A percentile compares a stretch with the other conserved stretches of the same genome.
Evolutionary conservation across 768 basidiomycete genomes (phyloP).

Genomic region (Macrolepiota albuminosa): DNA sequence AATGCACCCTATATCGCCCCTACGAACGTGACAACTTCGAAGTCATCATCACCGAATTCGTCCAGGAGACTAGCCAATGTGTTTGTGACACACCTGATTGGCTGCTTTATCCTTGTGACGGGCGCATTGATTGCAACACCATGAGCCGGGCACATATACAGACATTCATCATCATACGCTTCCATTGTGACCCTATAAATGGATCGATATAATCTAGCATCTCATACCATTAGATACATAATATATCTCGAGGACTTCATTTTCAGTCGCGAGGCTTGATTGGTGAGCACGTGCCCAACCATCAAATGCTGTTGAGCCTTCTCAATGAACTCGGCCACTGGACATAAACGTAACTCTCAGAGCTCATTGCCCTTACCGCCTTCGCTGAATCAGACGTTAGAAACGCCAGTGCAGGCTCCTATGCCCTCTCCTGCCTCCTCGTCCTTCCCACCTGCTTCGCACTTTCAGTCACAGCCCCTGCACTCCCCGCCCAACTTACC

Average conservation of each 20-base stretch:
- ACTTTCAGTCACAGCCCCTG: constrained; percentile 7
- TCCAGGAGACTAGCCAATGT: constrained; percentile 5
- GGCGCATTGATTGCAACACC: not conserved
- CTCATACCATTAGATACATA: not conserved
- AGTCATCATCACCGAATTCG: constrained; percentile 9
- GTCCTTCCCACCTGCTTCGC: constrained; percentile 11
- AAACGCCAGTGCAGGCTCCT: not conserved
- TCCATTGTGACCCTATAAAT: not conserved
- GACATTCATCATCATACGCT: not conserved
- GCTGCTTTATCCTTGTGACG: not conserved
- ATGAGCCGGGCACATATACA: not conserved
- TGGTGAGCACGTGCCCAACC: not conserved
- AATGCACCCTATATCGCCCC: constrained; percentile 22
- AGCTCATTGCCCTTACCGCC: constrained; percentile 8
- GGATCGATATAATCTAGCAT: not conserved
- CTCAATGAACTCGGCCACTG: constrained; percentile 5
- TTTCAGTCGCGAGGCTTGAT: too few species aligned
- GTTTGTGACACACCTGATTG: not conserved
- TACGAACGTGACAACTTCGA: constrained; percentile 14
- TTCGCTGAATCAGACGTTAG: constrained; percentile 7
- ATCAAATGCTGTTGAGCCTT: not conserved
- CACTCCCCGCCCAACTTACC: constrained; percentile 19
- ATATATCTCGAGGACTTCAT: too few species aligned
- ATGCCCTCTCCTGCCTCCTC: not conserved
- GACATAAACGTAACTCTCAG: constrained; percentile 8